Evolutionary conservation across 352 stramenopile species (phyloP).

Genomic region (Globisporangium yorkense): DNA sequence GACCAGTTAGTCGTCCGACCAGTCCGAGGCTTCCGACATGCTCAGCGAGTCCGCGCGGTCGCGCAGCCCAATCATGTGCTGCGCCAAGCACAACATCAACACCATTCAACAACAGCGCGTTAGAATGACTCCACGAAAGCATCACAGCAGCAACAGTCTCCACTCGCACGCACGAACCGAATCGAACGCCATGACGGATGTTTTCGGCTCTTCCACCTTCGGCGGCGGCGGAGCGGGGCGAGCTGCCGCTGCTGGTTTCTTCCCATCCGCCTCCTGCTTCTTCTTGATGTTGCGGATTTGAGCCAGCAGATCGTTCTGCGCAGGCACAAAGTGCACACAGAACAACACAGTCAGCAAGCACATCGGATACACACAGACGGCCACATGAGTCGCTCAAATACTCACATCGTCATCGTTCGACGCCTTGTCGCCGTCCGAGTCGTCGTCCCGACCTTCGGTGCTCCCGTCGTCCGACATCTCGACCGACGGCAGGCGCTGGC

Average conservation of each 20-base stretch:
- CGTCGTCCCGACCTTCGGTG: slow-evolving; percentile 27
- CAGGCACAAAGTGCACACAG: neutral
- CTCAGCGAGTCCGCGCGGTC: slow-evolving; percentile 69
- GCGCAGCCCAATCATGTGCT: slow-evolving; percentile 85
- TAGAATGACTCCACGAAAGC: slow-evolving; percentile 1
- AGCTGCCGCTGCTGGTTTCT: slow-evolving; percentile 15
- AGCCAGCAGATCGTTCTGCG: slow-evolving; percentile 62
- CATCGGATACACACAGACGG: neutral
- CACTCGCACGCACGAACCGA: slow-evolving; percentile 20
- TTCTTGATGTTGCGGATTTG: slow-evolving; percentile 82
- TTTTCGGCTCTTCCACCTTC: slow-evolving; percentile 45
- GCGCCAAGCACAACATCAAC: slow-evolving; percentile 7
- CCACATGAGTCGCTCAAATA: neutral
- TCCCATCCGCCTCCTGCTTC: slow-evolving; percentile 56
- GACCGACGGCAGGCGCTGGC: slow-evolving; percentile 50
- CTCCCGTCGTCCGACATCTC: slow-evolving; percentile 83
- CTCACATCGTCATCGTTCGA: slow-evolving; percentile 68
- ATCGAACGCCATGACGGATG: slow-evolving; percentile 62
- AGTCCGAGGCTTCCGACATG: slow-evolving; percentile 83
- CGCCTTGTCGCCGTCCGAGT: slow-evolving; percentile 39
- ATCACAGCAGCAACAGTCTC: neutral
- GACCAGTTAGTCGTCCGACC: slow-evolving; percentile 63
- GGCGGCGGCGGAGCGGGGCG: slow-evolving; percentile 23
- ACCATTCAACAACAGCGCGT: neutral
- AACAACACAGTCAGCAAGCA: neutral